Evolutionary conservation across 768 basidiomycete species (phyloP).

Genomic region (Lactarius hatsudake): DNA sequence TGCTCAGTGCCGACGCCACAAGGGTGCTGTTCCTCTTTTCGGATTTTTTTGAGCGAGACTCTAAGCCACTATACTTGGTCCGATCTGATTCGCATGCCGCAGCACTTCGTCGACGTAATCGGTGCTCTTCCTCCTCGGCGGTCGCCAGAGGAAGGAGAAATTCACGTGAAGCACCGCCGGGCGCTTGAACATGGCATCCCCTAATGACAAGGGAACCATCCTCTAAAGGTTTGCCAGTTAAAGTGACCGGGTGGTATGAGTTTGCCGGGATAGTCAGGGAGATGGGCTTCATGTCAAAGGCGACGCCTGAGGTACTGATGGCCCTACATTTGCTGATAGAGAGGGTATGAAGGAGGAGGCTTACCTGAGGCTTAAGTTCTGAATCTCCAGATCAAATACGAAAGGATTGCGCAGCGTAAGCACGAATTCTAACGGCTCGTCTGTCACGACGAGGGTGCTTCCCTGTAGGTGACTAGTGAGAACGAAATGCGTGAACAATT

Average conservation of each 20-base stretch:
- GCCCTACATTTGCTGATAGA: neutral
- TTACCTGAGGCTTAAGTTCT: conserved; percentile 78
- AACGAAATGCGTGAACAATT: neutral
- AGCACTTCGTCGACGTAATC: conserved; percentile 54
- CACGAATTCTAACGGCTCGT: conserved; percentile 78
- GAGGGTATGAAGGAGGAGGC: conserved; percentile 12
- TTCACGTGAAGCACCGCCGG: conserved; percentile 66
- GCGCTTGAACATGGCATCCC: conserved; percentile 76
- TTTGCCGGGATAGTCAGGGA: conserved; percentile 69
- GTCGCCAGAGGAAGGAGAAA: conserved; percentile 75
- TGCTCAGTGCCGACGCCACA: conserved; percentile 30
- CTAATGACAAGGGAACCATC: conserved; percentile 68
- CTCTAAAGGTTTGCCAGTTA: conserved; percentile 63
- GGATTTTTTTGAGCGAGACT: conserved; percentile 57
- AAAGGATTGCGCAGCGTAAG: conserved; percentile 89
- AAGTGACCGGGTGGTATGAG: conserved; percentile 66
- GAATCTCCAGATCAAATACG: conserved; percentile 87
- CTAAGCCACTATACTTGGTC: conserved; percentile 71
- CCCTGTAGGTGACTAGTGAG: conserved; percentile 37
- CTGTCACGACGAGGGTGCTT: conserved; percentile 70
- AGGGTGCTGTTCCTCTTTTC: conserved; percentile 40
- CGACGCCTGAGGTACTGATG: conserved; percentile 74
- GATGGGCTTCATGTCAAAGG: conserved; percentile 64
- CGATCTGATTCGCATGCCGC: conserved; percentile 65
- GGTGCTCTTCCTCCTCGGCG: conserved; percentile 64